phyloP scores from a whole-genome alignment of 371 early-diverging fungal species.

The Rhizopus arrhizus region DNA sequence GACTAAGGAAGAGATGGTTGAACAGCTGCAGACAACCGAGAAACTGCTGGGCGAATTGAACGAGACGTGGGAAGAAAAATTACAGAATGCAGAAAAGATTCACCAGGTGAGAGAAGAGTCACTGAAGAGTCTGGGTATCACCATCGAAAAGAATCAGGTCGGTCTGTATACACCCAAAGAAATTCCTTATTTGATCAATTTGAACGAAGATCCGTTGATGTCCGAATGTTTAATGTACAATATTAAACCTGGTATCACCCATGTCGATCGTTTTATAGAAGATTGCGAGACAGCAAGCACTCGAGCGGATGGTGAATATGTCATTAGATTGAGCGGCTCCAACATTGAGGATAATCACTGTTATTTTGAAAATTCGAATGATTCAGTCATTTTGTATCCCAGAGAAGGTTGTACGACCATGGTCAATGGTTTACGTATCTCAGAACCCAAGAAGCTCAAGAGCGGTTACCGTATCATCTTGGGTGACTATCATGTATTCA shows the following conservation, averaged over 20 bases:
- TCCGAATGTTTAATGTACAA: conserved; percentile 89
- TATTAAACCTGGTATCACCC: conserved; percentile 76
- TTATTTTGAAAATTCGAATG: conserved; percentile 68
- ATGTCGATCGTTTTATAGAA: conserved; percentile 61
- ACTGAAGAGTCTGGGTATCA: conserved; percentile 80
- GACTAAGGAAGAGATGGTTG: conserved; percentile 31
- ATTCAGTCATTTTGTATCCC: conserved; percentile 68
- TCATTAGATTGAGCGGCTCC: conserved; percentile 74
- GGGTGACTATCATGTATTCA: conserved; percentile 79
- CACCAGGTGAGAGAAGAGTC: conserved; percentile 77
- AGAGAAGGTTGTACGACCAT: conserved; percentile 60
- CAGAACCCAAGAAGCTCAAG: conserved; percentile 59
- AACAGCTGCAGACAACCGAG: conserved; percentile 82
- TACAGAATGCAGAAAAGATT: conserved; percentile 74
- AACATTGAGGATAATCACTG: conserved; percentile 78
- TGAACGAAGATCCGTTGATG: conserved; percentile 90
- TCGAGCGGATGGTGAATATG: conserved; percentile 43
- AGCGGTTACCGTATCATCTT: conserved; percentile 84
- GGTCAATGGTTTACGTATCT: conserved; percentile 78
- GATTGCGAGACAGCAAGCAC: conserved; percentile 29
- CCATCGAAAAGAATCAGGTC: conserved; percentile 72
- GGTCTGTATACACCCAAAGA: conserved; percentile 84
- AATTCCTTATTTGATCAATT: conserved; percentile 85
- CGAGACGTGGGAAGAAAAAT: conserved; percentile 87
- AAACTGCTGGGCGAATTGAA: conserved; percentile 84